Conservation (phyloP, 208 protist genomes). For the Acanthamoeba healyi region DNA sequence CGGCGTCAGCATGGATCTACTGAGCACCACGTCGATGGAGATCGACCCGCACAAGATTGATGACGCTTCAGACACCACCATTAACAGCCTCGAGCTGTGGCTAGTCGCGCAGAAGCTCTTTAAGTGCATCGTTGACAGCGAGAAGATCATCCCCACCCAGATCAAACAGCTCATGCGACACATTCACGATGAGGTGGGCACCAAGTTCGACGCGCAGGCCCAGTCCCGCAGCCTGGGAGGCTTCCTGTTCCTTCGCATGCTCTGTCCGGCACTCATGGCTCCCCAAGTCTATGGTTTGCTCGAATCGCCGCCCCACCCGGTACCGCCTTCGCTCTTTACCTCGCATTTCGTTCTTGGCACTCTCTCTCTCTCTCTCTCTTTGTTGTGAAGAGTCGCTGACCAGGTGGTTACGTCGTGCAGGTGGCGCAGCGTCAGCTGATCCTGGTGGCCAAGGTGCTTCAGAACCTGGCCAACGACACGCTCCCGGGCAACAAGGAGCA, state of each 20-base stretch:
- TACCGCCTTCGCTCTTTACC: neutral
- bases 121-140: slow-evolving; percentile 8
- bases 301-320: slow-evolving; percentile 1
- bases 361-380: too few relatives aligned
- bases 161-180: neutral
- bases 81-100: slow-evolving; percentile 67
- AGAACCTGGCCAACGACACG: slow-evolving; percentile 72
- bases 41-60: slow-evolving; percentile 10
- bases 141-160: slow-evolving; percentile 2
- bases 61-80: neutral
- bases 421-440: slow-evolving; percentile 61
- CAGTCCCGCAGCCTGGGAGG: neutral
- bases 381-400: too few relatives aligned
- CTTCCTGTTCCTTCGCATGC: slow-evolving; percentile 29
- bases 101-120: slow-evolving; percentile 56
- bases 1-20: neutral
- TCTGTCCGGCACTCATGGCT: slow-evolving; percentile 38
- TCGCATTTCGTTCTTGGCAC: too few relatives aligned
- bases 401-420: too few relatives aligned
- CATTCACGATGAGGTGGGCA: slow-evolving; percentile 26
- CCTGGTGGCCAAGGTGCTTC: slow-evolving; percentile 58
- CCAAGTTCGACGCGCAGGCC: neutral
- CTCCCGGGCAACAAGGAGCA: slow-evolving; percentile 42
- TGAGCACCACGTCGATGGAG: neutral
- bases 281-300: slow-evolving; percentile 53